phyloP scores from a whole-genome alignment of 163 green algal species.

The Prototheca stagnorum region DNA sequence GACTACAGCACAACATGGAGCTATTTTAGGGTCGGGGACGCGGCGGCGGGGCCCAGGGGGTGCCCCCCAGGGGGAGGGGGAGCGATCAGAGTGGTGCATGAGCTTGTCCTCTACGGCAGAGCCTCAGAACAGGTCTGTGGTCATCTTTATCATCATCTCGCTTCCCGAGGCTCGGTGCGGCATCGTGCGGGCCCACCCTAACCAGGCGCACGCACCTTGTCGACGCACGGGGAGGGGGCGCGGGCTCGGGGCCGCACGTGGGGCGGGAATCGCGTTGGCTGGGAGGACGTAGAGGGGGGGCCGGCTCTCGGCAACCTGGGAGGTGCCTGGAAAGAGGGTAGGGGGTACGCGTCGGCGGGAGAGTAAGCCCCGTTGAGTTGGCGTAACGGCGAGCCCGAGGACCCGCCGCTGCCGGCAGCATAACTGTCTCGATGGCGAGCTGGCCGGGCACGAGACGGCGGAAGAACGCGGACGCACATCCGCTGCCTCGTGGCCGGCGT shows the following conservation, averaged over 20 bases:
- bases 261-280: background rate
- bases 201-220: too few relatives aligned
- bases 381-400: background rate
- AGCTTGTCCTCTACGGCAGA: slow-evolving; percentile 5
- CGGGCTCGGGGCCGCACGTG: background rate
- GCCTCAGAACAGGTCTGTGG: slow-evolving; percentile 35
- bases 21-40: too few relatives aligned
- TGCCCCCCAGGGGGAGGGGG: too few relatives aligned
- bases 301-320: too few relatives aligned
- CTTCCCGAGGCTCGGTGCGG: too few relatives aligned
- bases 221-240: too few relatives aligned
- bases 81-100: slow-evolving; percentile 34
- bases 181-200: too few relatives aligned
- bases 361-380: slow-evolving; percentile 96
- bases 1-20: too few relatives aligned
- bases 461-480: slow-evolving; percentile 4
- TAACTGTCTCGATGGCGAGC: slow-evolving; percentile 88
- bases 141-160: slow-evolving; percentile 23
- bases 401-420: slow-evolving; percentile 56
- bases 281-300: too few relatives aligned
- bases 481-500: slow-evolving; percentile 28
- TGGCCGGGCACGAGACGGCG: slow-evolving; percentile 33
- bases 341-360: slow-evolving; percentile 54
- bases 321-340: slow-evolving; percentile 2
- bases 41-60: too few relatives aligned